Evolutionary conservation across 495 filamentous ascomycete genomes (phyloP).

Genomic region (Xylaria palmicola): DNA sequence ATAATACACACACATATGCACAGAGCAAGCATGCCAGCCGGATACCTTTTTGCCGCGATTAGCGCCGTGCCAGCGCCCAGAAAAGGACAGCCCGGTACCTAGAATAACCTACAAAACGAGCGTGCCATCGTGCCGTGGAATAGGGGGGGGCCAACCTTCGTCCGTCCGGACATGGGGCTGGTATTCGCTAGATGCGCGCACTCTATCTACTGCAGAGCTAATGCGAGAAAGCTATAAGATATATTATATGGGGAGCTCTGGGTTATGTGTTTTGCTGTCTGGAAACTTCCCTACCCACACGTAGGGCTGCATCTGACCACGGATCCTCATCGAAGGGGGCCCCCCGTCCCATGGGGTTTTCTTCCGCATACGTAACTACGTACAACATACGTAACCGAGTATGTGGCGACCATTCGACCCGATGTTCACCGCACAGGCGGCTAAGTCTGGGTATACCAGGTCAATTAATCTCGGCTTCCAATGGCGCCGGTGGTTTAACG

Average conservation of each 20-base stretch:
- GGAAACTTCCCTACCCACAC: not conserved
- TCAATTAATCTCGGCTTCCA: too few species aligned
- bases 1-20: not conserved
- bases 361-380: too few species aligned
- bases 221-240: not conserved
- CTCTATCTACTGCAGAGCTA: slow-evolving; percentile 6
- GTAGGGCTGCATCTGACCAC: slow-evolving; percentile 4
- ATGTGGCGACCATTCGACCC: too few species aligned
- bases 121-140: not conserved
- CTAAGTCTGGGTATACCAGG: too few species aligned
- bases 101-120: not conserved
- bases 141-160: not conserved
- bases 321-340: not conserved
- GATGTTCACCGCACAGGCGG: too few species aligned
- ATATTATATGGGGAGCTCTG: not conserved
- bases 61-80: not conserved
- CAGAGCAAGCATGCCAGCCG: not conserved
- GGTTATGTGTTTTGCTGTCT: not conserved
- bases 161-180: not conserved
- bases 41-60: not conserved
- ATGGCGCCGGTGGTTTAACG: too few species aligned
- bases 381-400: too few species aligned
- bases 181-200: not conserved
- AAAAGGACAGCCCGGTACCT: not conserved
- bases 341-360: not conserved